Conservation (phyloP, 306 rosid species). For the Prunus mume region DNA sequence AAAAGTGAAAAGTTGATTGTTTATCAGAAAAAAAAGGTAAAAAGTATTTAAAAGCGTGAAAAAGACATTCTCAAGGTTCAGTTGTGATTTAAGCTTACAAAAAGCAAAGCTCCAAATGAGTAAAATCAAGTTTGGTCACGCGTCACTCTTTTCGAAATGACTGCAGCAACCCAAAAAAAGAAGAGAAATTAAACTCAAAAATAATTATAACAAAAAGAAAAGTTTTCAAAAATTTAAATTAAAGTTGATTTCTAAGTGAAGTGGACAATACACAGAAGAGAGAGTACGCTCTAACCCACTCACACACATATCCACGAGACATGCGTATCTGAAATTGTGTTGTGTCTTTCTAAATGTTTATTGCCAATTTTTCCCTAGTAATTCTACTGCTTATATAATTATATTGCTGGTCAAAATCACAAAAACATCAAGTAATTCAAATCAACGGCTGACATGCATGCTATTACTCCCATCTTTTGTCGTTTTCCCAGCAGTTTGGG, state of each 20-base stretch:
- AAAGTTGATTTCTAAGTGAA: constrained; percentile 52
- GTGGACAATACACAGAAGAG: constrained; percentile 37
- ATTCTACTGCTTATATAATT: no score
- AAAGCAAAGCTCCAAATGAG: constrained; percentile 32
- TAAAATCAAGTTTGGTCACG: constrained; percentile 40
- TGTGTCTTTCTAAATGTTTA: no score
- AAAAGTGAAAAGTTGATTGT: no score
- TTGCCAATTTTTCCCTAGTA: no score
- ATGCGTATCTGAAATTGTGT: background rate
- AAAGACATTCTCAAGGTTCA: constrained; percentile 13
- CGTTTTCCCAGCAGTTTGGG: no score
- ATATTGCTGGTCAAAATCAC: background rate
- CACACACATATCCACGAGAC: background rate
- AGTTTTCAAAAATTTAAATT: constrained; percentile 56
- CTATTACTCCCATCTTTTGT: background rate
- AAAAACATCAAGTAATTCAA: constrained; percentile 2
- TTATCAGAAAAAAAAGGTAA: background rate
- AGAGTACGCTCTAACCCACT: constrained; percentile 33
- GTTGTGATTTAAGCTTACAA: background rate
- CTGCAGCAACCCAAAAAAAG: constrained; percentile 8
- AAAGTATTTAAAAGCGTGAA: background rate
- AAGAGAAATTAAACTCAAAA: background rate
- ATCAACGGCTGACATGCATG: constrained; percentile 21
- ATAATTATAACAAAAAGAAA: background rate
- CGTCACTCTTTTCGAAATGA: constrained; percentile 49